Base-by-base conservation (phyloP, 805 yeast species). In the Candida corydali region DNA sequence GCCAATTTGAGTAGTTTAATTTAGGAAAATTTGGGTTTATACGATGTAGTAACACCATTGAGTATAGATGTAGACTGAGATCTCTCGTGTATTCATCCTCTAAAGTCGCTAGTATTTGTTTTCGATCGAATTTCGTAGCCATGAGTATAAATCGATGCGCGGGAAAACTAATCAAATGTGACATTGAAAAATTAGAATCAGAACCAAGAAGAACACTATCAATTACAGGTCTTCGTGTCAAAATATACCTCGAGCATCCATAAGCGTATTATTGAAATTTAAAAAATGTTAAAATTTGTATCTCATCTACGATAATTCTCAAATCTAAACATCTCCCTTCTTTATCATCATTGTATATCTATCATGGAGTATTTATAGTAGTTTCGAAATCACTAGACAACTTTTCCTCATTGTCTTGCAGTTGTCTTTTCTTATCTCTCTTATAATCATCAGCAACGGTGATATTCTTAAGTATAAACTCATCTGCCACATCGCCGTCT, bases 401-500 rank as follows among this genome's bases (percentile, higher is more conserved):
- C n/a, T 39, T 39, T 17, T 35, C 28, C 12, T 34, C 38, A 5
- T 29, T 29, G 18, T 20, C 29, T 11, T 16, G 12, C n/a, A 11
- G 16, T n/a, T n/a, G n/a, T 23, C 15, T 32, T 14, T 32, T 19
- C 18, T 17, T 24, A 14, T 32, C 10, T 26, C 11, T 24, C 34
- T 45, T 37, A 12, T 39, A 27, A 10, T 36, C 37, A 7, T 33
- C 37, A 8, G 47, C 50, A 25, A 53, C 46, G 42, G 42, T 46
- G 22, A 74, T 54, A 41, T 75, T 77, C 44, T 68, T 67, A n/a
- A 75, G 51, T 3, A 80, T 73, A 23, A 70, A 56, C n/a, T 69
- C 75, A 40, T 76, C 76, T 0, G 80, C 81, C 6, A 77, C 82
- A 8, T 72, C 71, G 4, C 78, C 78, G 56, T 91, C 97, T 22